Evolutionary conservation across 1,139 yeast genomes (phyloP), one percentile per base, ranked within the genome.

Genomic region (Candida sanyaensis): DNA sequence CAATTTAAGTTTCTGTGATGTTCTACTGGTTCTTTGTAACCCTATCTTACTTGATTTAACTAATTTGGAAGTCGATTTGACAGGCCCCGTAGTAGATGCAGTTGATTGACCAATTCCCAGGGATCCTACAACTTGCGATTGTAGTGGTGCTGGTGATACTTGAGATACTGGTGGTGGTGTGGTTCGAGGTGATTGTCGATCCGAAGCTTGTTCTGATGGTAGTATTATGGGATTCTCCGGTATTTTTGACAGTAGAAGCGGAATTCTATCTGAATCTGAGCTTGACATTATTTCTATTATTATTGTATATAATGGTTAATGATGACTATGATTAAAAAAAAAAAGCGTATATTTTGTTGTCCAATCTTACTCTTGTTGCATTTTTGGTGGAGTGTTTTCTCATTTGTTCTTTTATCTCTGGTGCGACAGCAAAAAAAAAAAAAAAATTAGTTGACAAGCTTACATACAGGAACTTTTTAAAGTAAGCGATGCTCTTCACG

Each of bases 21-120:
- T 88, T 61, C 93, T 81, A 40, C 96, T 87, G 0, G 96, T 86
- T 62, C 98, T 75, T 62, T 91, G 97, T 5, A 96, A 88, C 1
- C 96, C 96, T 13, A 81, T 71, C 52, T 83, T 77, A 42, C 70
- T 68, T 37, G 73, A 65, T 46, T 69, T 73, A 21, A 70, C 59
- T 41, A 69, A 61, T 49, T 61, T 65, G 24, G 67, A 62, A 21
- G 55, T 54, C 27, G 63, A 61, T 47, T 58, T 60, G 23, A 50
- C 45, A 5, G 50, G 28, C 3, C 27, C 36, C 7, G 44, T 30
- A 21, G 38, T 23, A 9, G 31, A 32, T 26, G 48, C 17, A 13
- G 43, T 21, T 32, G 37, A 41, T n/a, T 7, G 36, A n/a, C 21
- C 21, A 3, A 17, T 17, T 17, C 21, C 21, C 21, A 17, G 21